phyloP scores from a whole-genome alignment of 2,329 filamentous ascomycete species.

The Penicillium paneum region DNA sequence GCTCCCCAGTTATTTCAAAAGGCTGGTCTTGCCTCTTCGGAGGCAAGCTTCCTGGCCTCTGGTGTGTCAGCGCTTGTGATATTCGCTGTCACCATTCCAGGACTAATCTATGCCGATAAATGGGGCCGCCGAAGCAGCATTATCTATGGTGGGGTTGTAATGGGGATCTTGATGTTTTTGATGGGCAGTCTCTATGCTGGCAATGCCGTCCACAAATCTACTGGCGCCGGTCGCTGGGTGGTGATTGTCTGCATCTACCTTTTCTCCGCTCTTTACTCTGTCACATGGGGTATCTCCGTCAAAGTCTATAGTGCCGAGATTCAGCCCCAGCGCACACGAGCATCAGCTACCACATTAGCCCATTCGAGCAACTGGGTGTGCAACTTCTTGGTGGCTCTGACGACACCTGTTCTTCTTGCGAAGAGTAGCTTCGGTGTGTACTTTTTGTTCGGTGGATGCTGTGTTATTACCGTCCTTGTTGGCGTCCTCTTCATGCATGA shows the following conservation, averaged over 20 bases:
- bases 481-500: conserved; percentile 50
- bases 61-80: conserved; percentile 60
- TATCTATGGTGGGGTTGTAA: conserved; percentile 52
- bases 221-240: conserved; percentile 31
- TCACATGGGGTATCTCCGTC: conserved; percentile 54
- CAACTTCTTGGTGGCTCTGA: conserved; percentile 47
- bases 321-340: conserved; percentile 54
- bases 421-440: conserved; percentile 46
- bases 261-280: conserved; percentile 26
- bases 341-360: conserved; percentile 53
- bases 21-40: conserved; percentile 55
- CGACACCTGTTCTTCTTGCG: conserved; percentile 44
- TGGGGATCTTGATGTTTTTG: conserved; percentile 42
- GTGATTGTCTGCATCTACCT: conserved; percentile 26
- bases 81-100: conserved; percentile 56
- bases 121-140: conserved; percentile 57
- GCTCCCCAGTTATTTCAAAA: conserved; percentile 59
- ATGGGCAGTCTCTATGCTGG: conserved; percentile 36
- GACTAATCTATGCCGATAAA: conserved; percentile 54
- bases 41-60: conserved; percentile 59
- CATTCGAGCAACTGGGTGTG: conserved; percentile 52
- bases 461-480: conserved; percentile 40
- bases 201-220: conserved; percentile 26
- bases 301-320: conserved; percentile 60
- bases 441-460: conserved; percentile 46